Evolutionary conservation across 2,329 filamentous ascomycete genomes (phyloP).

Genomic region (Pseudogymnoascus sp.): DNA sequence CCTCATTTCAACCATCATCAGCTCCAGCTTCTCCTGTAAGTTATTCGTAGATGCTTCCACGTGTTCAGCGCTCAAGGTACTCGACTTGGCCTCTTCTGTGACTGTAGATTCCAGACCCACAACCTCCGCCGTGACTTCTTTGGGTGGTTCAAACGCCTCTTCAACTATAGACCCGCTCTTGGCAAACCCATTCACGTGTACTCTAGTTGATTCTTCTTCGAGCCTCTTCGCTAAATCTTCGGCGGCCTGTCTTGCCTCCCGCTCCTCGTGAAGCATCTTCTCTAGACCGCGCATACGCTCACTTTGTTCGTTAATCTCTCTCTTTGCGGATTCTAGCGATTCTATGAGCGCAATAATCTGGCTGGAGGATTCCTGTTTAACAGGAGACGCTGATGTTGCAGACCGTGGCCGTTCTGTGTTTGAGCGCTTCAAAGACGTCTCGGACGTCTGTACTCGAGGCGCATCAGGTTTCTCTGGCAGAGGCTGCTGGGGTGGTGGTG

Average conservation of each 20-base stretch:
- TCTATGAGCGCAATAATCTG: slow-evolving; percentile 82
- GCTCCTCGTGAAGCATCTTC: slow-evolving; percentile 67
- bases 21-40: slow-evolving; percentile 65
- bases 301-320: slow-evolving; percentile 78
- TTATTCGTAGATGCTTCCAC: slow-evolving; percentile 35
- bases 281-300: slow-evolving; percentile 76
- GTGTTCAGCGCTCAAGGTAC: slow-evolving; percentile 21
- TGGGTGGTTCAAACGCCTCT: slow-evolving; percentile 39
- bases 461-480: slow-evolving; percentile 87
- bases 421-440: slow-evolving; percentile 63
- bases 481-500: slow-evolving; percentile 86
- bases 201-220: slow-evolving; percentile 47
- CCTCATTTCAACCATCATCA: slow-evolving; percentile 71
- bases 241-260: slow-evolving; percentile 71
- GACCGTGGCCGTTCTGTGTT: slow-evolving; percentile 69
- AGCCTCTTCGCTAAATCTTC: slow-evolving; percentile 73
- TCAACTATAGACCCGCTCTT: slow-evolving; percentile 36
- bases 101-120: neutral
- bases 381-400: slow-evolving; percentile 39
- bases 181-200: slow-evolving; percentile 34
- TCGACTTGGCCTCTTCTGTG: slow-evolving; percentile 16
- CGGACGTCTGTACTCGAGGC: slow-evolving; percentile 39
- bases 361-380: slow-evolving; percentile 47
- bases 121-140: slow-evolving; percentile 26
- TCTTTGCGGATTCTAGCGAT: slow-evolving; percentile 73